Base-by-base conservation (phyloP, 352 stramenopile genomes). In the Globisporangium sylvaticum region DNA sequence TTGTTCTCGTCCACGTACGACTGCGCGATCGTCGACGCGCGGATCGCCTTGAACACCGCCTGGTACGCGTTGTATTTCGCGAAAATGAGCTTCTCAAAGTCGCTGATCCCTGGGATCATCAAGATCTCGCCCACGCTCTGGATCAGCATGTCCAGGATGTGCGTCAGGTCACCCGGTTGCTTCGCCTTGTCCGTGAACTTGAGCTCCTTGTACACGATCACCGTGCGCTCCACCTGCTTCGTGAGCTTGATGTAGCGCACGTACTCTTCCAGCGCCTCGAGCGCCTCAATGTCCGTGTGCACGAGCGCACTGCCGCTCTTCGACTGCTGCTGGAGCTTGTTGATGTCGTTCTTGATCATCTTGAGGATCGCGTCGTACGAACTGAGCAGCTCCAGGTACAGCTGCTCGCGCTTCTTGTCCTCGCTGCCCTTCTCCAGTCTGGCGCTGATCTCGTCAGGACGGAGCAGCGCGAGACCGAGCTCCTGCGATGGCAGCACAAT, bases 61-160 rank as follows among this genome's bases (percentile, higher is more conserved):
- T 89, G 75, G 65, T 93, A 91, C n/a, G 83, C 79, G 25, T 71
- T 87, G 77, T 90, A 93, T 64, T 87, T 82, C 9, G 83, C 77
- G 1, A 69, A 69, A 29, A 77, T 64, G 59, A 83, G 75, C 62
- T 77, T 67, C 52, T 91, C 82, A 42, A 78, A 77, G 44, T 91
- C 82, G 32, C 39, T 62, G 29, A 92, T 71, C 8, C 75, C 78
- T 29, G 84, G 84, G 37, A 95, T 87, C 58, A 72, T 76, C 32
- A 90, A 48, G 62, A 95, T 95, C 59, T 93, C 84, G n/a, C 76
- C 77, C 20, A 93, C 80, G 66, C 76, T 89, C 74, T 92, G 87
- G 52, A 95, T 77, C 1, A 95, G 67, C 87, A 93, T 93, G 60
- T 92, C 81, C 15, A 95, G 72, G 52, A 95, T 86, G 73, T 95